phyloP scores from a whole-genome alignment of 495 filamentous ascomycete genomes.

The Jackrogersella multiformis region DNA sequence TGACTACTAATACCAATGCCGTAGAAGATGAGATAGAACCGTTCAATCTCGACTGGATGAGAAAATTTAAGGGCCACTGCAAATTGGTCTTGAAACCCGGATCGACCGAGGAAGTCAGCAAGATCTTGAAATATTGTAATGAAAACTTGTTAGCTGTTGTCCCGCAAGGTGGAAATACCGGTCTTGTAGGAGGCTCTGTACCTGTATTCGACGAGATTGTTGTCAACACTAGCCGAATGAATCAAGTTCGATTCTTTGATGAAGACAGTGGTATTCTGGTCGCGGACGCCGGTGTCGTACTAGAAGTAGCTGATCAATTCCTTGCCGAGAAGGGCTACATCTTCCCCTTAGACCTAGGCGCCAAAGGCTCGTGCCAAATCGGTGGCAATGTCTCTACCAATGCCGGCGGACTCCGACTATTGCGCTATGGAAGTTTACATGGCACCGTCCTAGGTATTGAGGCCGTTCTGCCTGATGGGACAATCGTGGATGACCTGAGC shows the following conservation, averaged over 20 bases:
- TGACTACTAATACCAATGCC: constrained; percentile 72
- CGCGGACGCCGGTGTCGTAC: constrained; percentile 87
- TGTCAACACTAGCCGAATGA: constrained; percentile 87
- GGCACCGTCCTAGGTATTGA: constrained; percentile 92
- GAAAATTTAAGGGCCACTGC: constrained; percentile 93
- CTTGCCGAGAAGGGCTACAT: constrained; percentile 81
- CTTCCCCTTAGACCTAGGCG: constrained; percentile 94
- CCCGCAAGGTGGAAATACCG: constrained; percentile 97
- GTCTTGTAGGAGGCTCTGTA: constrained; percentile 91
- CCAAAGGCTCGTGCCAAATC: constrained; percentile 96
- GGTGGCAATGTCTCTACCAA: constrained; percentile 99
- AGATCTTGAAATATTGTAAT: constrained; percentile 93
- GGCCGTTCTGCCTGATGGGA: constrained; percentile 91
- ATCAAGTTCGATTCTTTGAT: constrained; percentile 89
- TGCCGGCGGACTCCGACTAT: constrained; percentile 86
- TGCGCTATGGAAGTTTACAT: constrained; percentile 93
- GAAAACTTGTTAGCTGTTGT: constrained; percentile 89
- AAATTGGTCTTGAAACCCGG: constrained; percentile 86
- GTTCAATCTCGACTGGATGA: constrained; percentile 99
- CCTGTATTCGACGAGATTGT: constrained; percentile 99
- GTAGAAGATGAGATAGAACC: constrained; percentile 80
- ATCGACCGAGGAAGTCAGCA: constrained; percentile 83
- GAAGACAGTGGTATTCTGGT: constrained; percentile 90
- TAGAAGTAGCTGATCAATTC: constrained; percentile 87
- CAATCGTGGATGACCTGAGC: constrained; percentile 85